Percentiles rank a stretch among this genome's conserved stretches.
phyloP scores from a whole-genome alignment of 495 filamentous ascomycete species.

The Bacidia rubella region DNA sequence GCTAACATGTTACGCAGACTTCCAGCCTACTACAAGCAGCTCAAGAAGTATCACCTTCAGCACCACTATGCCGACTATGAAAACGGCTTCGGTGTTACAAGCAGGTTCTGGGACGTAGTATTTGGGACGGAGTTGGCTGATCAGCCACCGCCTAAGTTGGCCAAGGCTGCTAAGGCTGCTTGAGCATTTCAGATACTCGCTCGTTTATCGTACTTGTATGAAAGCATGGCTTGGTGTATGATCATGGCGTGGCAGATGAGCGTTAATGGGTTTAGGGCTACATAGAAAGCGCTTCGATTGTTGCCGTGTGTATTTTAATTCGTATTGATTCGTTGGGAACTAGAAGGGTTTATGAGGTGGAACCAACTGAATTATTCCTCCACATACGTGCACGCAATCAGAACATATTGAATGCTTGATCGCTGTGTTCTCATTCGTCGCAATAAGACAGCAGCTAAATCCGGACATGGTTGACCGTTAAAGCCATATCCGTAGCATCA shows the following conservation, averaged over 20 bases:
- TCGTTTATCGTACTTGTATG: not conserved
- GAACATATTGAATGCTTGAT: too few relatives aligned
- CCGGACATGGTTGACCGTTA: too few relatives aligned
- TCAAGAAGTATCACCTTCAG: conserved; percentile 94
- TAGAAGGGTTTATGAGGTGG: too few relatives aligned
- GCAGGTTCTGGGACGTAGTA: conserved; percentile 84
- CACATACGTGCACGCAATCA: too few relatives aligned
- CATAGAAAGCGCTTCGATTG: not conserved
- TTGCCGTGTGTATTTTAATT: not conserved
- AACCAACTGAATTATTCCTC: too few relatives aligned
- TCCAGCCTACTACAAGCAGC: conserved; percentile 68
- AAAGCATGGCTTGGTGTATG: not conserved
- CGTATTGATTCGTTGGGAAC: too few relatives aligned
- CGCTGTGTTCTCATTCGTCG: too few relatives aligned
- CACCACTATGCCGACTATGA: conserved; percentile 97
- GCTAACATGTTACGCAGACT: conserved; percentile 33
- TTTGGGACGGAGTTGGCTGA: conserved; percentile 73
- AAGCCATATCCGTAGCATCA: too few relatives aligned
- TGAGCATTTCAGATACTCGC: conserved; percentile 22
- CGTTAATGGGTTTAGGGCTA: not conserved
- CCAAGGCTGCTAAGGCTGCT: conserved; percentile 40
- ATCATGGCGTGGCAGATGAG: not conserved
- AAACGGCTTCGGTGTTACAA: conserved; percentile 98
- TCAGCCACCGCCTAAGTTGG: conserved; percentile 11
- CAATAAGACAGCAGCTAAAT: too few relatives aligned